Percentiles rank a stretch among this genome's conserved stretches.
Conservation (phyloP, 2,329 filamentous ascomycete species). For the Didymella glomerata region DNA sequence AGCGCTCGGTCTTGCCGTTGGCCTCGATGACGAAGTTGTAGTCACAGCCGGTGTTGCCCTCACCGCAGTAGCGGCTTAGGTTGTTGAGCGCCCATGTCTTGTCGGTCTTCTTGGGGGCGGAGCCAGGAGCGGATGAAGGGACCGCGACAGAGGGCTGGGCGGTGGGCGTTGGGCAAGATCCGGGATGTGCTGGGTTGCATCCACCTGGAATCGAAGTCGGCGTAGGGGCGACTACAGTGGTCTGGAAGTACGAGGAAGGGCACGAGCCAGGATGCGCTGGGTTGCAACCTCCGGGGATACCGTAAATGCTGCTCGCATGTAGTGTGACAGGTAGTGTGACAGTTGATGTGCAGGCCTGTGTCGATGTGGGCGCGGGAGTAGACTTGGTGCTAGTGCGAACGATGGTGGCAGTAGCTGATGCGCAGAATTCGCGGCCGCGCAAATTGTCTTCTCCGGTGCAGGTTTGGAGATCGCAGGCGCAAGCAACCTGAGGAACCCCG, state of each 20-base stretch:
- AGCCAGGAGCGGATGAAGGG: conserved; percentile 4
- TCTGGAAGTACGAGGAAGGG: conserved; percentile 14
- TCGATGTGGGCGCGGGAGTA: neutral
- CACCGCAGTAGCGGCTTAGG: conserved; percentile 25
- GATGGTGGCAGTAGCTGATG: conserved; percentile 21
- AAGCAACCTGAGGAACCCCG: conserved; percentile 24
- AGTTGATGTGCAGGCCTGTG: neutral
- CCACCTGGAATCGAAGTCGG: conserved; percentile 11
- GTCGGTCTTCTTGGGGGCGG: conserved; percentile 19
- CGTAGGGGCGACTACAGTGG: conserved; percentile 1
- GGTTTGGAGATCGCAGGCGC: conserved; percentile 17
- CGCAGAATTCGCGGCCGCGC: conserved; percentile 22
- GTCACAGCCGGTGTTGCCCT: conserved; percentile 28
- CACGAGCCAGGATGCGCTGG: conserved; percentile 17
- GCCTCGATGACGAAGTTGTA: conserved; percentile 28
- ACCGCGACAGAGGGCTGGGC: conserved; percentile 2
- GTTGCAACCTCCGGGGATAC: conserved; percentile 14
- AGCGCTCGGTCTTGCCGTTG: conserved; percentile 24
- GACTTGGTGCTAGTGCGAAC: neutral
- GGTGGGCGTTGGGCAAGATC: neutral
- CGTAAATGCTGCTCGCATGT: neutral
- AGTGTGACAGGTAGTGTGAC: neutral
- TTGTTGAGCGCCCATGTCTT: conserved; percentile 27
- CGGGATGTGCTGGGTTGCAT: conserved; percentile 18
- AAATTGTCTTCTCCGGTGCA: conserved; percentile 25